These are phyloP conservation scores for Lasiodiplodia sp. DNA, from an alignment of 2,329 filamentous ascomycete species.

Conservation along the genomic window DNA sequence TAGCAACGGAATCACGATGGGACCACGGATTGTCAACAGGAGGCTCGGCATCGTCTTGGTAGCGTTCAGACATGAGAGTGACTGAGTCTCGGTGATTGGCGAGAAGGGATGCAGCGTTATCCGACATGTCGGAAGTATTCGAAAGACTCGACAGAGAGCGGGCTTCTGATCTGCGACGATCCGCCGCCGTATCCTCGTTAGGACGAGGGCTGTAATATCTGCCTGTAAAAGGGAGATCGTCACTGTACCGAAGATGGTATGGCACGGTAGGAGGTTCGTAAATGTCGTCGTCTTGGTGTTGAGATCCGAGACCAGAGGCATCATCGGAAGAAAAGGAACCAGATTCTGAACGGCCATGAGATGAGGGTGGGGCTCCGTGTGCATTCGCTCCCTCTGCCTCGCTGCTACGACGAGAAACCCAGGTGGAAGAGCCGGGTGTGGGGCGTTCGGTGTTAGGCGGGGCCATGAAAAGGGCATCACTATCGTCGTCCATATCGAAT, in stretches of 20 bases:
- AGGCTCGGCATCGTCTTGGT: background rate
- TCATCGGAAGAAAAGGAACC: background rate
- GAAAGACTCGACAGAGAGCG: slow-evolving; percentile 17
- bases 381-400: background rate
- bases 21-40: background rate
- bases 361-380: background rate
- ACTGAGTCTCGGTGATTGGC: slow-evolving; percentile 15
- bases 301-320: too few species aligned
- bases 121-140: slow-evolving; percentile 12
- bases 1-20: slow-evolving; percentile 25
- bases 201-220: slow-evolving; percentile 25
- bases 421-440: slow-evolving; percentile 36
- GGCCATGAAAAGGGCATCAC: slow-evolving; percentile 31
- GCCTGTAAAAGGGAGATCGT: background rate
- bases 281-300: background rate
- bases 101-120: background rate
- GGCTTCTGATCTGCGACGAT: background rate
- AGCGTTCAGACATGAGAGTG: slow-evolving; percentile 12
- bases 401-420: slow-evolving; percentile 37
- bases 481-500: slow-evolving; percentile 24
- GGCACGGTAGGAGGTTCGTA: background rate
- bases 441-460: slow-evolving; percentile 43
- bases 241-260: background rate
- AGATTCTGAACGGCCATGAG: background rate
- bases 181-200: background rate